Conservation (phyloP, 2,329 filamentous ascomycete genomes). For the Monosporascus sp. region DNA sequence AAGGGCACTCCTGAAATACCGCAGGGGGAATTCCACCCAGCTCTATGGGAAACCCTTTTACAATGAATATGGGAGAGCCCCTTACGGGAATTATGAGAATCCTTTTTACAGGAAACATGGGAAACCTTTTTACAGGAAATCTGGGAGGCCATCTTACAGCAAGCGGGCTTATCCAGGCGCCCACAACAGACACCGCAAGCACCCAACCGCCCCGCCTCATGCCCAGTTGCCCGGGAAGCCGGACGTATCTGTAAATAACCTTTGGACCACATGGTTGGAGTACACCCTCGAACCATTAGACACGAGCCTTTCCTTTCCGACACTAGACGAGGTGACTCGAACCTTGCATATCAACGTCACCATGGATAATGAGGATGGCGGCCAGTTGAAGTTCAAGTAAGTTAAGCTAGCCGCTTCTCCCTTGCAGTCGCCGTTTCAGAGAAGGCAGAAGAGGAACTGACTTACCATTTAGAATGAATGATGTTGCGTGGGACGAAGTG, state of each 20-base stretch:
- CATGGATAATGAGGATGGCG: conserved; percentile 31
- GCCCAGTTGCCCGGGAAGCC: conserved; percentile 23
- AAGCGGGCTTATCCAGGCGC: too few species aligned
- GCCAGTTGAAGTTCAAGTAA: conserved; percentile 31
- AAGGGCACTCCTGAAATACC: conserved; percentile 45
- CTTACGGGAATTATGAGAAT: too few species aligned
- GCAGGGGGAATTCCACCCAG: conserved; percentile 2
- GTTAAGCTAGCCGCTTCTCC: conserved; percentile 2
- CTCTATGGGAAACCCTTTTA: not conserved
- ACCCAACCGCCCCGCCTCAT: not conserved
- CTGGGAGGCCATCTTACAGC: too few species aligned
- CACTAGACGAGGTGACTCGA: conserved; percentile 42
- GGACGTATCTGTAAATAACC: conserved; percentile 26
- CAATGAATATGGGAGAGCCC: not conserved
- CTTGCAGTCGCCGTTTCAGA: not conserved
- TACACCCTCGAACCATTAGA: conserved; percentile 38
- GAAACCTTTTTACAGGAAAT: too few species aligned
- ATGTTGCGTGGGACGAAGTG: conserved; percentile 38
- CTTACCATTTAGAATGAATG: conserved; percentile 29
- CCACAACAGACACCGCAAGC: not conserved
- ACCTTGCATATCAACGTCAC: conserved; percentile 41
- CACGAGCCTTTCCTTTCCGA: conserved; percentile 27
- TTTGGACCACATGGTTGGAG: conserved; percentile 34
- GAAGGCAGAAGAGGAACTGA: conserved; percentile 2
- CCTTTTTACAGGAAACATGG: too few species aligned